Conservation (phyloP, 805 yeast genomes). For the Hagleromyces aurorensis region DNA sequence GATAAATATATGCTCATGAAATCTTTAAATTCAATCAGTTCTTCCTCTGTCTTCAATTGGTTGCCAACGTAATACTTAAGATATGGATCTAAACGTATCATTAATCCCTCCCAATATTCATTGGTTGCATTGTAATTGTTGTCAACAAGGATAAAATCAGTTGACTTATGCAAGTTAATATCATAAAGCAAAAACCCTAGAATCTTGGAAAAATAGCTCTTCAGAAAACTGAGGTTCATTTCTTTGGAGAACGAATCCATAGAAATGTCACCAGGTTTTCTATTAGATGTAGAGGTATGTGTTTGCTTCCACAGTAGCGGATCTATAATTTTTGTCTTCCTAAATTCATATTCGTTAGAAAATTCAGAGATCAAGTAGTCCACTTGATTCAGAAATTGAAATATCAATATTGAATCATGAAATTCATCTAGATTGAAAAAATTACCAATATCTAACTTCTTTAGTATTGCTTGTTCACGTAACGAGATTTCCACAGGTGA, state of each 20-base stretch:
- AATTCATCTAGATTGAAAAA: slow-evolving; percentile 61
- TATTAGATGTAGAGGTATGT: slow-evolving; percentile 10
- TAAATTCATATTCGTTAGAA: slow-evolving; percentile 61
- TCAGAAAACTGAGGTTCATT: slow-evolving; percentile 29
- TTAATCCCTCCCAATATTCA: slow-evolving; percentile 71
- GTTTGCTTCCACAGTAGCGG: slow-evolving; percentile 45
- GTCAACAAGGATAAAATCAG: slow-evolving; percentile 55
- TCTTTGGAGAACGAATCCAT: slow-evolving; percentile 26
- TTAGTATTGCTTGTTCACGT: slow-evolving; percentile 47
- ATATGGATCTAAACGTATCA: slow-evolving; percentile 51
- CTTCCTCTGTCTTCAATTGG: slow-evolving; percentile 36
- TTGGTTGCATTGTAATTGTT: slow-evolving; percentile 45
- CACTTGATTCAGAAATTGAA: slow-evolving; percentile 59
- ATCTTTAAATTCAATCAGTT: slow-evolving; percentile 48
- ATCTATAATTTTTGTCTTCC: slow-evolving; percentile 62
- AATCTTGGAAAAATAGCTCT: slow-evolving; percentile 50
- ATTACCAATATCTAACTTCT: slow-evolving; percentile 28
- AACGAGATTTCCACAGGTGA: slow-evolving; percentile 79
- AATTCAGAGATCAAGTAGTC: slow-evolving; percentile 56
- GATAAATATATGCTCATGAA: slow-evolving; percentile 65
- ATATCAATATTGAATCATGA: slow-evolving; percentile 77
- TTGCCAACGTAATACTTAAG: slow-evolving; percentile 41
- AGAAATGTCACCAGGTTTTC: slow-evolving; percentile 21
- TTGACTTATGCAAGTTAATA: slow-evolving; percentile 53
- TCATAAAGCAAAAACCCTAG: slow-evolving; percentile 76